Evolutionary conservation across 2,329 filamentous ascomycete genomes (phyloP), one percentile per base, ranked within the genome.

Genomic region (Fusarium phyllophilum): DNA sequence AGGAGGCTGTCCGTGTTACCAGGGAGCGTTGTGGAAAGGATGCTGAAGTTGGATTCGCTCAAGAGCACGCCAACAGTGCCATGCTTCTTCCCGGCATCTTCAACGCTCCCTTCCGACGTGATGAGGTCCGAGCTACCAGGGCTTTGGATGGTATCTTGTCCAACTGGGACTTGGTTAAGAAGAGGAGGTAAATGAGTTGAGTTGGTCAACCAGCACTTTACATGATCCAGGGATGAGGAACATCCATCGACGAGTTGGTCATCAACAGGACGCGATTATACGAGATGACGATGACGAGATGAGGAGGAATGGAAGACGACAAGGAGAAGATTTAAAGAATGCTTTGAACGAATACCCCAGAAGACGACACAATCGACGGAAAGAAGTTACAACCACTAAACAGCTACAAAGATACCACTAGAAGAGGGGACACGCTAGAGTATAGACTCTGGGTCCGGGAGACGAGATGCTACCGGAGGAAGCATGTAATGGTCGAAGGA

Each of bases 41-140:
- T 39, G 89, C 89, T 6, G 86, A 90, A 66, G 85, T 95, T 58
- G 89, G 91, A 6, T 97, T 97, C 81, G 93, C 92, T 12, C 84
- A 87, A 59, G 90, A 93, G 73, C 94, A 97, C 85, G 94, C 93
- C 49, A 94, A 96, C 87, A 90, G 91, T 72, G 83, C 83, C 67
- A 87, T 89, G 80, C 80, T 94, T 7, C 81, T 94, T 58, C 90
- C 91, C 20, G 83, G 84, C 66, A 81, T 90, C 34, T 93, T 93
- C 78, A 92, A 93, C 78, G 83, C 84, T 4, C 82, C 82, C 0
- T 91, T 94, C 78, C 85, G 89, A 66, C 86, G 84, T 79, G 83
- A 86, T 56, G 92, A 94, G 82, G 82, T 84, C 58, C 85, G 84
- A 77, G 91, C 91, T 0, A 85, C 87, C 18, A 85, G 82, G 79